Conservation (phyloP, 106 monocot genomes). For the Cymbidium sinense region DNA sequence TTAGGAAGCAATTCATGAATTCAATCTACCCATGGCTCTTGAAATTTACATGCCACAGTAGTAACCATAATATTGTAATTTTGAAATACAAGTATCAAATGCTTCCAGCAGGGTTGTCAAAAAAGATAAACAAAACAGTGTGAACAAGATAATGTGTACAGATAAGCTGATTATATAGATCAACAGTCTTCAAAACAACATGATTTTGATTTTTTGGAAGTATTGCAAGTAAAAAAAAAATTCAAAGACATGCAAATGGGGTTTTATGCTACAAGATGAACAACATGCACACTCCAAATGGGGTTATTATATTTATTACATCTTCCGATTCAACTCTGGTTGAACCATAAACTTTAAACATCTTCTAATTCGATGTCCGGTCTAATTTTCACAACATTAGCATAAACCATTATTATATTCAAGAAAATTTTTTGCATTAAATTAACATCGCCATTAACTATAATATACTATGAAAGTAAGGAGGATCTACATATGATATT, state of each 20-base stretch:
- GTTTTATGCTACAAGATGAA: not conserved
- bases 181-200: not conserved
- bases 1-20: slow-evolving; percentile 76
- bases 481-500: too few species aligned
- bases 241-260: not conserved
- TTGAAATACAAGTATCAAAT: not conserved
- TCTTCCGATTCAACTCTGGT: too few species aligned
- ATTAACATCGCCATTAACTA: not conserved
- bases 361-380: too few species aligned
- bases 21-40: slow-evolving; percentile 46
- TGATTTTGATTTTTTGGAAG: not conserved
- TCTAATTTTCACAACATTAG: too few species aligned
- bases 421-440: not conserved
- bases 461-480: too few species aligned
- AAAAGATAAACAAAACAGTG: not conserved
- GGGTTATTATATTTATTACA: too few species aligned
- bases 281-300: not conserved
- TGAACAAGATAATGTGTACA: too few species aligned
- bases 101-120: not conserved
- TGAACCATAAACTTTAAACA: too few species aligned
- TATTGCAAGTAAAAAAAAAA: not conserved
- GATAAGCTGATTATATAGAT: not conserved
- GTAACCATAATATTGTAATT: slow-evolving; percentile 8
- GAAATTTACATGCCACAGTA: slow-evolving; percentile 45
- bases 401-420: not conserved